Percentiles rank a stretch among this genome's conserved stretches.
Evolutionary conservation across 192 early-diverging fungal species (phyloP).

Genomic region (Lunasporangiospora selenospora): DNA sequence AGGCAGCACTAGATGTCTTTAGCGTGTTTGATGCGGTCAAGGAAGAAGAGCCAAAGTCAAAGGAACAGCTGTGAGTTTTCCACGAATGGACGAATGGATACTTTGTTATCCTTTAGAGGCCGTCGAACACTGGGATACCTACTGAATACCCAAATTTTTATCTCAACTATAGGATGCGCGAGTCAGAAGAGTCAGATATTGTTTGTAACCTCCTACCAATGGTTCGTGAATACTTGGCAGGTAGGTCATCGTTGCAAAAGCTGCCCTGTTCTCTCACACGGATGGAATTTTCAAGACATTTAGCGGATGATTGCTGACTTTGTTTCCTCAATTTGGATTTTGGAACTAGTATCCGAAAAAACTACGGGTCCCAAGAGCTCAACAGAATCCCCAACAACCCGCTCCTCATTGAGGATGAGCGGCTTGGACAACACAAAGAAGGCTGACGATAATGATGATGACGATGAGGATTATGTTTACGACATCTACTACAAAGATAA

Average conservation of each 20-base stretch:
- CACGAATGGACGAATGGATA: neutral
- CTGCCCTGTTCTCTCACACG: no score
- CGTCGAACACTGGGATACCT: neutral
- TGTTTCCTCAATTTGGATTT: no score
- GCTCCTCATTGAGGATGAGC: slow-evolving; percentile 3
- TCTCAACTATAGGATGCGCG: slow-evolving; percentile 9
- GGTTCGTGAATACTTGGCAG: slow-evolving; percentile 68
- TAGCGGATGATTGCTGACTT: no score
- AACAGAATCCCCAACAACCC: neutral
- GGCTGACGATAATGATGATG: slow-evolving; percentile 11
- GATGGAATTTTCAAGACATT: no score
- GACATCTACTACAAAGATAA: slow-evolving; percentile 75
- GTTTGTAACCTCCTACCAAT: slow-evolving; percentile 75
- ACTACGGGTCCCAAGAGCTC: slow-evolving; percentile 6
- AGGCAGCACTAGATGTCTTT: slow-evolving; percentile 52
- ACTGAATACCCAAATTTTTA: neutral
- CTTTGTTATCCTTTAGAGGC: neutral
- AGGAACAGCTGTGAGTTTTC: slow-evolving; percentile 44
- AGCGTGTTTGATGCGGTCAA: slow-evolving; percentile 74
- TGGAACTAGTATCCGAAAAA: slow-evolving; percentile 19
- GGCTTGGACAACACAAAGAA: no score
- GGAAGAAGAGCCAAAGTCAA: slow-evolving; percentile 52
- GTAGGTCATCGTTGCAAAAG: no score
- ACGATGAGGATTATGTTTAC: slow-evolving; percentile 74
- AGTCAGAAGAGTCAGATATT: slow-evolving; percentile 53